Evolutionary conservation across 2,329 filamentous ascomycete species (phyloP), one percentile per base, ranked within the genome.

Genomic region (Botrytis sinoallii): DNA sequence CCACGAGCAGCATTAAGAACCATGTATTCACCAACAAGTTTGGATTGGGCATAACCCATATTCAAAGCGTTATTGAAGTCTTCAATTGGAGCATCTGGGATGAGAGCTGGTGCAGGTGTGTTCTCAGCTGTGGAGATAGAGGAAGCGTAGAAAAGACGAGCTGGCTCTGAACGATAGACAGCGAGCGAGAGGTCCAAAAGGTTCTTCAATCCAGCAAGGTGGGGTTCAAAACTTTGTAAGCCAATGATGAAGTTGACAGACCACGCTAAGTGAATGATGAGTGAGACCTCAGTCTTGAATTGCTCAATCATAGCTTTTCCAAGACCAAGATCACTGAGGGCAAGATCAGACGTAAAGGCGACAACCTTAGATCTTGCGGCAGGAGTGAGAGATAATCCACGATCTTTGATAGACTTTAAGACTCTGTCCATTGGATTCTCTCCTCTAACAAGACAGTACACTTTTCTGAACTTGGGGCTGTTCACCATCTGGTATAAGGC

Each of bases 401-500:
- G 55, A 8, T 73, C 72, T 40, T 71, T 71, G 16, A 73, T 59
- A 20, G 72, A 73, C 14, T 48, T 55, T 48, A 73, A 38, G 6
- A 73, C 67, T 73, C 72, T 71, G 25, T 71, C 72, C 52, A 71
- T 73, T 69, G 73, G 70, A 7, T 75, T 61, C 35, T 77, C 75
- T 10, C 86, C 86, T 46, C 88, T 84, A 8, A 88, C 85, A 3
- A 89, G 83, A 72, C 85, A 86, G 82, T 87, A 88, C 1, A 90
- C 81, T 10, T 81, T 82, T 46, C 83, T 81, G 46, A 93, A 83
- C 32, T 87, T 86, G 18, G 88, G 84, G n/a, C 87, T 84, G 3
- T 85, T 83, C 2, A 87, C 86, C 22, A 93, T 85, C n/a, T 89
- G 86, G 5, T 87, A 85, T 2, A 89, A 83, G 1, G 91, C 82